phyloP scores from a whole-genome alignment of 148 eudicot species.

The Arbutus unedo region DNA sequence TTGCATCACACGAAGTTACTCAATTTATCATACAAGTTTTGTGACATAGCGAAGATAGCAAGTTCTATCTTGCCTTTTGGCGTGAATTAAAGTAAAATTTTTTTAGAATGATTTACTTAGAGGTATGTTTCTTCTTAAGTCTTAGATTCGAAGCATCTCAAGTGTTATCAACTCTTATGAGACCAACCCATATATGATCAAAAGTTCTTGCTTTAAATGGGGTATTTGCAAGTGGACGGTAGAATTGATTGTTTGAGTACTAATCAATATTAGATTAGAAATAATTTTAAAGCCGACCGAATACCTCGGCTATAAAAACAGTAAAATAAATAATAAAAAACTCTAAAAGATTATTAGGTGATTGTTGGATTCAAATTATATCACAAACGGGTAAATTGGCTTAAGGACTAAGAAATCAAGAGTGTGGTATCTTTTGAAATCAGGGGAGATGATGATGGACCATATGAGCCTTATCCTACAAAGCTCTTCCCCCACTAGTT shows the following conservation, averaged over 20 bases:
- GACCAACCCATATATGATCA: too few species aligned
- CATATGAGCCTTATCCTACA: conserved; percentile 3
- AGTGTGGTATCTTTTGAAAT: background rate
- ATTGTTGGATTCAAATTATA: background rate
- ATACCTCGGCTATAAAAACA: too few species aligned
- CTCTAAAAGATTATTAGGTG: background rate
- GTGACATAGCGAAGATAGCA: too few species aligned
- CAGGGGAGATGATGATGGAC: background rate
- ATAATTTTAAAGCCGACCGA: too few species aligned
- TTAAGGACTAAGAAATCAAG: background rate
- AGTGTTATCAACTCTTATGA: too few species aligned
- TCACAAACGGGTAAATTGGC: background rate
- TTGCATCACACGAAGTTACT: background rate
- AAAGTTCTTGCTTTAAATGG: too few species aligned
- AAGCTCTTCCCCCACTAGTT: background rate
- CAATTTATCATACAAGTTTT: background rate
- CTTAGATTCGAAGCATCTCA: too few species aligned
- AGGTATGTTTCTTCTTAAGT: too few species aligned
- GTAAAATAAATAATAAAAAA: too few species aligned
- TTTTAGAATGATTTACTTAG: background rate
- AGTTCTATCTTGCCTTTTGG: background rate
- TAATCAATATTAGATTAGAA: too few species aligned
- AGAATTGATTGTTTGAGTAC: too few species aligned
- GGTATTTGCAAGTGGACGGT: too few species aligned
- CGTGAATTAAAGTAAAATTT: background rate